Evolutionary conservation across 2,329 filamentous ascomycete genomes (phyloP), one percentile per base, ranked within the genome.

Genomic region (Stemphylium beticola): DNA sequence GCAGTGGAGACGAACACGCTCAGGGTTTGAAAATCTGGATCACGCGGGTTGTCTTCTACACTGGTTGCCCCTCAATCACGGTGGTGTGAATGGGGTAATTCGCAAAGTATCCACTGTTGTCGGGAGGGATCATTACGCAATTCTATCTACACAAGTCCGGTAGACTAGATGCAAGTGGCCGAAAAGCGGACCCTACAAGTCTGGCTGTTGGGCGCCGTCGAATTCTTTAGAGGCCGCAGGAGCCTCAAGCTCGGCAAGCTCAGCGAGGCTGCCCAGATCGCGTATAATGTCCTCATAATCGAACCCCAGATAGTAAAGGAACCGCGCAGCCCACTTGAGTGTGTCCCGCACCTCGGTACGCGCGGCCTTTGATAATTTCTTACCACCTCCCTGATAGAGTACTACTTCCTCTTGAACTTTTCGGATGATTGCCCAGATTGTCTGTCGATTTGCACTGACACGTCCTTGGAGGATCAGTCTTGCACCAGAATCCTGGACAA

Each of bases 401-500:
- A 64, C 66, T 46, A 68, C 61, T 52, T 75, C 73, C 42, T 68
- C 63, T 55, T 68, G 65, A 8, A 71, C 65, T 57, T 69, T 73
- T 37, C 69, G 69, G 40, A 75, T 43, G 33, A 75, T 62, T 17
- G 64, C 62, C 62, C 66, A 68, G 37, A 74, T 58, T 6, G 73
- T 75, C 47, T 73, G 71, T 31, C 68, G 60, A 49, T 74, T 74
- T 15, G 67, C 64, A 8, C 57, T 36, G 22, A 75, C 51, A 22
- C 72, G 69, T 24, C 71, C 71, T 24, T 66, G 64, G 11, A 75
- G 36, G 11, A 64, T 58, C 24, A 74, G 63, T 37, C 43, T 62
- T 2, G 65, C 58, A 32, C 70, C 70, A n/a, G 68, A 67, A 4
- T 59, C 45, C 54, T 71, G 66, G 22, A 55, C 40, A 32, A 74